These are phyloP conservation scores for Leccinum pellstonianum DNA, from an alignment of 768 basidiomycete genomes.

Conservation along the genomic window DNA sequence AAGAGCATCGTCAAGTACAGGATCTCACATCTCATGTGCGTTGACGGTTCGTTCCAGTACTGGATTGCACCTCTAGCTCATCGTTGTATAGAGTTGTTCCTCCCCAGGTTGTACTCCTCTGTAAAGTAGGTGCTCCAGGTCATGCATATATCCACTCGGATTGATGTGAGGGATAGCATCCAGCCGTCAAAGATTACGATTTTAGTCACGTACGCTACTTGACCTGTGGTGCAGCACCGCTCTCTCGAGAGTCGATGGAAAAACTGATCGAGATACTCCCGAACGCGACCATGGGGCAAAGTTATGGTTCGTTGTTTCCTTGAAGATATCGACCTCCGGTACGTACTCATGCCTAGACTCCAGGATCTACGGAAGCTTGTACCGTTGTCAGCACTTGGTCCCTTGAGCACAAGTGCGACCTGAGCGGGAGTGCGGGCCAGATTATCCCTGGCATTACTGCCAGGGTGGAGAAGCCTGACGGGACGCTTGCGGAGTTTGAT, in stretches of 20 bases:
- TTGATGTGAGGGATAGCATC: slow-evolving; percentile 30
- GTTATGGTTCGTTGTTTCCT: slow-evolving; percentile 45
- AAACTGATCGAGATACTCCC: slow-evolving; percentile 49
- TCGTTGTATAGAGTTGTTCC: slow-evolving; percentile 39
- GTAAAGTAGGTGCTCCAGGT: slow-evolving; percentile 39
- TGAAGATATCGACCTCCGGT: neutral
- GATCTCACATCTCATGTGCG: slow-evolving; percentile 45
- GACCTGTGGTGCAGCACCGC: slow-evolving; percentile 56
- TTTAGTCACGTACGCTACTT: slow-evolving; percentile 38
- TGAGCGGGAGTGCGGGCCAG: slow-evolving; percentile 55
- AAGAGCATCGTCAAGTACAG: slow-evolving; percentile 44
- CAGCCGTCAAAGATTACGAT: slow-evolving; percentile 40
- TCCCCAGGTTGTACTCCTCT: slow-evolving; percentile 48
- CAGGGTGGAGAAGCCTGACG: slow-evolving; percentile 58
- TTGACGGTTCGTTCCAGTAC: neutral
- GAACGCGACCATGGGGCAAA: slow-evolving; percentile 53
- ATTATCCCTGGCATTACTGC: slow-evolving; percentile 57
- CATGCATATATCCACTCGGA: neutral
- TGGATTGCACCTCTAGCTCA: neutral
- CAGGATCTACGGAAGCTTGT: slow-evolving; percentile 65
- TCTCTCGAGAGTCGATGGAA: slow-evolving; percentile 49
- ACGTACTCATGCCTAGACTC: neutral
- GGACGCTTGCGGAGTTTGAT: slow-evolving; percentile 51
- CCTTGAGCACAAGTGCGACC: slow-evolving; percentile 42
- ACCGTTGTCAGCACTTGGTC: slow-evolving; percentile 51